These are phyloP conservation scores for Leptosphaerulina australis DNA, from an alignment of 2,329 filamentous ascomycete genomes.

Conservation along the genomic window DNA sequence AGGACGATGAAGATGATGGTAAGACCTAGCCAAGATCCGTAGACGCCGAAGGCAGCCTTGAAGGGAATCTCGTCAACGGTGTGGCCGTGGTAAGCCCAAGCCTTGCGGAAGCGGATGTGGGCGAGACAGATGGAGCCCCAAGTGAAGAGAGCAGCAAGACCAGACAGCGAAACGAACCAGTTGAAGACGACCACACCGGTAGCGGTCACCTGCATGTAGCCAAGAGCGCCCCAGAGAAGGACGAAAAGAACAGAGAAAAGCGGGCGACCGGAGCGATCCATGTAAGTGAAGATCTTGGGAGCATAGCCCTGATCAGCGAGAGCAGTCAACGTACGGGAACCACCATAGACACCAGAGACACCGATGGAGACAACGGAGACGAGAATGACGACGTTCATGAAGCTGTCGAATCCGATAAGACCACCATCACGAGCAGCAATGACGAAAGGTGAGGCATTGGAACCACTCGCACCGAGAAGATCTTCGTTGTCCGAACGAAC, in stretches of 20 bases:
- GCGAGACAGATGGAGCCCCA: constrained; percentile 87
- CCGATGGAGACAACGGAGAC: constrained; percentile 66
- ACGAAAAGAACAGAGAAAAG: constrained; percentile 74
- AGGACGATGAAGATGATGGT: constrained; percentile 49
- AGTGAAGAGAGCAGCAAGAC: constrained; percentile 75
- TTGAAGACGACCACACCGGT: constrained; percentile 65
- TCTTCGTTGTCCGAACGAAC: constrained; percentile 42
- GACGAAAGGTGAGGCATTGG: constrained; percentile 67
- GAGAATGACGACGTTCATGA: constrained; percentile 72
- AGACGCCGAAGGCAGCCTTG: constrained; percentile 50
- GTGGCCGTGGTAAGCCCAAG: constrained; percentile 48
- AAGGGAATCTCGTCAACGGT: constrained; percentile 54
- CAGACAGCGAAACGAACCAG: constrained; percentile 80
- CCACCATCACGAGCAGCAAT: constrained; percentile 67
- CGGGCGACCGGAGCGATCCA: constrained; percentile 81
- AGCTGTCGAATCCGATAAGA: constrained; percentile 64
- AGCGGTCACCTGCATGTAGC: constrained; percentile 65
- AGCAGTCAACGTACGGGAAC: constrained; percentile 63
- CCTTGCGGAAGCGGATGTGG: constrained; percentile 85
- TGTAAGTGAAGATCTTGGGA: constrained; percentile 76
- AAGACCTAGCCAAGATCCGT: constrained; percentile 50
- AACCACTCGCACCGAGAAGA: constrained; percentile 47
- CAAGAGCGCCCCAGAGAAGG: constrained; percentile 71
- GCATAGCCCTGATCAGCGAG: constrained; percentile 67
- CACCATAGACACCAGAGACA: constrained; percentile 64